phyloP scores from a whole-genome alignment of 106 monocot species.

The Acorus calamus region DNA sequence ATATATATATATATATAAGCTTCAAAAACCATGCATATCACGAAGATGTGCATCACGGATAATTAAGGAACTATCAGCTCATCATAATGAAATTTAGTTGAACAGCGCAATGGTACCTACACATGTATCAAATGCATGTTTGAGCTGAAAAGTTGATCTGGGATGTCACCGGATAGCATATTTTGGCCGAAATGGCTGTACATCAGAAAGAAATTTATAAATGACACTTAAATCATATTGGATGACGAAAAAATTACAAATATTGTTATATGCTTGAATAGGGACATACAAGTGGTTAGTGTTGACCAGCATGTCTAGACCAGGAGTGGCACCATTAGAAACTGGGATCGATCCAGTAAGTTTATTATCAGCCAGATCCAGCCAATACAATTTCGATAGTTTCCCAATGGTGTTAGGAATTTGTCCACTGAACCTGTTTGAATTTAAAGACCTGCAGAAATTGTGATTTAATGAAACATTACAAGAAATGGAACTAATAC shows the following conservation, averaged over 20 bases:
- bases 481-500: too few relatives aligned
- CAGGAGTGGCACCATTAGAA: conserved; percentile 35
- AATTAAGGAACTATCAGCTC: too few relatives aligned
- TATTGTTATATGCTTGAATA: too few relatives aligned
- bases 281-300: conserved; percentile 73
- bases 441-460: conserved; percentile 46
- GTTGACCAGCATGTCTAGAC: conserved; percentile 44
- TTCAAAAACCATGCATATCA: too few relatives aligned
- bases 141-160: conserved; percentile 57
- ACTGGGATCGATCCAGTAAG: conserved; percentile 57
- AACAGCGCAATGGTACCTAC: conserved; percentile 21
- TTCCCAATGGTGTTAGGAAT: conserved; percentile 43
- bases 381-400: conserved; percentile 54
- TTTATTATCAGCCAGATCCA: conserved; percentile 65
- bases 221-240: not conserved
- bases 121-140: conserved; percentile 54
- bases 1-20: too few relatives aligned
- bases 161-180: conserved; percentile 44
- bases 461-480: too few relatives aligned
- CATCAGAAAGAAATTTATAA: conserved; percentile 3
- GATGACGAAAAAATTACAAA: too few relatives aligned
- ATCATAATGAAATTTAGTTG: too few relatives aligned
- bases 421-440: conserved; percentile 51
- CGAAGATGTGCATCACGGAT: too few relatives aligned
- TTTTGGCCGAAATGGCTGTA: conserved; percentile 66